Conservation (phyloP, 2,329 filamentous ascomycete species). For the Fusarium nematophilum region DNA sequence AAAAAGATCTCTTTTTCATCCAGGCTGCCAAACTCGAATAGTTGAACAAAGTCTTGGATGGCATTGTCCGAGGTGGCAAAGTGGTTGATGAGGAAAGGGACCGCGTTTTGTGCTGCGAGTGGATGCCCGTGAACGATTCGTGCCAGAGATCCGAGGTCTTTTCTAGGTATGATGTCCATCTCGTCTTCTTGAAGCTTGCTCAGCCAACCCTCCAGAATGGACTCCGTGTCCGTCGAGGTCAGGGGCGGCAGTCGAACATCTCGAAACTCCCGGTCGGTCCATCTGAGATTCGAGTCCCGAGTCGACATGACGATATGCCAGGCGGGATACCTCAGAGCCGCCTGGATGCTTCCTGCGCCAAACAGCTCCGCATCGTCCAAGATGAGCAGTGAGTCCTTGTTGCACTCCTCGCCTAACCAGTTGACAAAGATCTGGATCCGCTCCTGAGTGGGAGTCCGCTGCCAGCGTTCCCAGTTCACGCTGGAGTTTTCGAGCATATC, state of each 20-base stretch:
- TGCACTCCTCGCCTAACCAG: conserved; percentile 1
- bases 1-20: not conserved
- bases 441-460: not conserved
- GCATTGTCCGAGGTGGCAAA: not conserved
- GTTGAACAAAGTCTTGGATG: not conserved
- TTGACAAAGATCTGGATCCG: not conserved
- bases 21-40: not conserved
- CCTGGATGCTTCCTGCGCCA: not conserved
- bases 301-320: conserved; percentile 3
- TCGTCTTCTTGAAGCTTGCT: not conserved
- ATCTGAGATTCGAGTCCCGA: not conserved
- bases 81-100: not conserved
- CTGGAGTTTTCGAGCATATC: no score
- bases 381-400: not conserved
- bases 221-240: not conserved
- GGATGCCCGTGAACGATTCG: not conserved
- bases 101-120: not conserved
- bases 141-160: not conserved
- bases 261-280: not conserved
- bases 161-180: not conserved
- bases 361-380: conserved; percentile 1
- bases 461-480: not conserved
- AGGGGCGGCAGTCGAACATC: not conserved
- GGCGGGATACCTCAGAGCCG: not conserved
- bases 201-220: not conserved